Conservation (phyloP, 352 stramenopile species). For the Pythium chondricola region DNA sequence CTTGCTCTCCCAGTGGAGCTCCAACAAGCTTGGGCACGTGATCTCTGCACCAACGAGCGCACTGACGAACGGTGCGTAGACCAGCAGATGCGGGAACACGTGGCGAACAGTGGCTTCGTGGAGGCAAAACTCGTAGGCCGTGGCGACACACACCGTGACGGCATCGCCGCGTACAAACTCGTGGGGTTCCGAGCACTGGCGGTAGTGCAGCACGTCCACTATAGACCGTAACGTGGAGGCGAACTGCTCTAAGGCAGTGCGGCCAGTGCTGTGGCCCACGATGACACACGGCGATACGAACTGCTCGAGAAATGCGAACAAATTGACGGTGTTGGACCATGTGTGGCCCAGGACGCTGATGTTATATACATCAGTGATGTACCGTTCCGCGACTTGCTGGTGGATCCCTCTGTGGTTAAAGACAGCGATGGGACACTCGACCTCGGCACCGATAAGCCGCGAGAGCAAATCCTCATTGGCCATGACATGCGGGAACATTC, state of each 20-base stretch:
- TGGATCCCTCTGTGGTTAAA: constrained; percentile 36
- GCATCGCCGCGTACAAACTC: neutral
- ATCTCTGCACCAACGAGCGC: constrained; percentile 1
- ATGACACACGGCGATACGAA: constrained; percentile 5
- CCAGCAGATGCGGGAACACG: constrained; percentile 7
- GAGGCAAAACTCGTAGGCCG: constrained; percentile 8
- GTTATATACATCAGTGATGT: constrained; percentile 6
- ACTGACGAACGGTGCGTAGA: neutral
- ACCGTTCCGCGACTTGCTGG: constrained; percentile 6
- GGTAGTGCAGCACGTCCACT: constrained; percentile 5
- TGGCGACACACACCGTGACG: neutral
- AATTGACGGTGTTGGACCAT: neutral
- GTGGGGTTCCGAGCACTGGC: neutral
- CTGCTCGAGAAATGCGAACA: constrained; percentile 3
- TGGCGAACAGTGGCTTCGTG: neutral
- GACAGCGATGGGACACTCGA: constrained; percentile 16
- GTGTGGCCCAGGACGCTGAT: neutral
- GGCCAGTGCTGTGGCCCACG: neutral
- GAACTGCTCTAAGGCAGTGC: neutral
- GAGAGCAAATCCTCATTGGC: constrained; percentile 28
- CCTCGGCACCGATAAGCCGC: constrained; percentile 28
- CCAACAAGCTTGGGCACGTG: neutral
- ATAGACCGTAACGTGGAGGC: neutral
- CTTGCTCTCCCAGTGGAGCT: constrained; percentile 4
- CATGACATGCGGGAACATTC: constrained; percentile 35